These are phyloP conservation scores for Pichia kluyveri DNA, from an alignment of 805 yeast genomes.

Conservation along the genomic window DNA sequence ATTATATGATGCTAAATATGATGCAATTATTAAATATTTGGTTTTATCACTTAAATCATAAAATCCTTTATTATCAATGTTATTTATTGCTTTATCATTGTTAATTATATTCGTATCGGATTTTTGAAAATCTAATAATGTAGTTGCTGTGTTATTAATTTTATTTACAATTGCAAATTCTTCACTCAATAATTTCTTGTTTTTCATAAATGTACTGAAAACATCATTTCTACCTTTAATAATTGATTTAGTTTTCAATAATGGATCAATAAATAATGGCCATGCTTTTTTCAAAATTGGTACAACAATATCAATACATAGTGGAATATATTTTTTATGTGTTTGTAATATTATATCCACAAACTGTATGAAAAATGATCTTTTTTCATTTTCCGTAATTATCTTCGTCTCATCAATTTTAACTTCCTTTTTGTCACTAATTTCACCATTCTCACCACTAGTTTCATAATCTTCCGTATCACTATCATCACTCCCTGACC, in stretches of 20 bases:
- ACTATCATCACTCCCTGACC: not conserved
- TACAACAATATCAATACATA: slow-evolving; percentile 30
- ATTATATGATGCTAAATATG: slow-evolving; percentile 74
- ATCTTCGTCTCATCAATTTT: not conserved
- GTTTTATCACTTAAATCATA: slow-evolving; percentile 50
- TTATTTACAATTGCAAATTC: slow-evolving; percentile 19
- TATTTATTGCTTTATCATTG: slow-evolving; percentile 1
- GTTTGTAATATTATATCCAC: slow-evolving; percentile 37
- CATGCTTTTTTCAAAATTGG: slow-evolving; percentile 22
- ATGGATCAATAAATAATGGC: slow-evolving; percentile 24
- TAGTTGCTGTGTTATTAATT: slow-evolving; percentile 11
- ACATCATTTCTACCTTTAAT: slow-evolving; percentile 20
- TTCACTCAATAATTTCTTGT: slow-evolving; percentile 17
- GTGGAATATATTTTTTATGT: slow-evolving; percentile 36
- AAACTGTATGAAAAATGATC: slow-evolving; percentile 22
- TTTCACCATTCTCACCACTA: not conserved
- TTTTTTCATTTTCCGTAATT: slow-evolving; percentile 7
- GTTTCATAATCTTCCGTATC: not conserved
- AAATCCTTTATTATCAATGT: slow-evolving; percentile 12
- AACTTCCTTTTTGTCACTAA: not conserved
- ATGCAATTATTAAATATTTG: slow-evolving; percentile 68
- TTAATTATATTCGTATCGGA: not conserved
- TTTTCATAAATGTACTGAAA: slow-evolving; percentile 19
- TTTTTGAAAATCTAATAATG: slow-evolving; percentile 2
- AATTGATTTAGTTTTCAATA: slow-evolving; percentile 13